Conservation (phyloP, 164 flowering plant species). For the Vitis vinifera region ASM3070453v1 NC_081822.1:3711501-3712000, state of each 20-base stretch:
- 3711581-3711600: slow-evolving; percentile 99
- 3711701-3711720: too few relatives aligned
- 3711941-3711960: too few relatives aligned
- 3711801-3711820: slow-evolving; percentile 1
- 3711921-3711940: too few relatives aligned
- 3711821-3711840: background rate
- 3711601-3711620: slow-evolving; percentile 98
- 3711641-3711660: background rate
- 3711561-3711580: slow-evolving; percentile 97
- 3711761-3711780: background rate
- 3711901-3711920: too few relatives aligned
- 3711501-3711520: slow-evolving; percentile 99
- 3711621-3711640: slow-evolving; percentile 25
- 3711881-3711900: too few relatives aligned
- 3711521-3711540: slow-evolving; percentile 98
- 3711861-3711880: too few relatives aligned
- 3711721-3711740: too few relatives aligned
- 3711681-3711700: background rate
- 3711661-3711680: background rate
- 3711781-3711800: background rate
- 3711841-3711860: background rate
- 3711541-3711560: slow-evolving; percentile 77
- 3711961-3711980: too few relatives aligned
- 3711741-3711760: too few relatives aligned
- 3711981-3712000: too few relatives aligned